These are phyloP conservation scores for Trametes hirsuta DNA, from an alignment of 1,284 basidiomycete species.

Conservation along the genomic window DNA sequence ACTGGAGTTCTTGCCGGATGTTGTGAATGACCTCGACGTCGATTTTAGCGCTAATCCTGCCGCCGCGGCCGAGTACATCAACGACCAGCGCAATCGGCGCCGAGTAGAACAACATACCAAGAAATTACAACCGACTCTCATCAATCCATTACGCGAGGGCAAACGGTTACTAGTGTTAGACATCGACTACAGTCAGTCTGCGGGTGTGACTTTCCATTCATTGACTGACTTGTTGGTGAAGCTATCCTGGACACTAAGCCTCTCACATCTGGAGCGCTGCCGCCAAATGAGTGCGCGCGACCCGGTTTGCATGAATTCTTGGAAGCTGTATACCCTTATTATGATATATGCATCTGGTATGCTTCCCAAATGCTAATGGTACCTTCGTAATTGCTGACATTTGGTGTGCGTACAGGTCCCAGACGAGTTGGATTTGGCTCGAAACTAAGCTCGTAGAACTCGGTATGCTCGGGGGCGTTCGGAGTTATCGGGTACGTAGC, in stretches of 20 bases:
- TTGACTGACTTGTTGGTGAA: constrained; percentile 8
- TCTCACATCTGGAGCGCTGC: constrained; percentile 74
- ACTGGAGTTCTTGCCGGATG: constrained; percentile 68
- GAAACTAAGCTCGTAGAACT: constrained; percentile 90
- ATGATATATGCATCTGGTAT: constrained; percentile 87
- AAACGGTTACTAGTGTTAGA: constrained; percentile 86
- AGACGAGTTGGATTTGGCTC: constrained; percentile 91
- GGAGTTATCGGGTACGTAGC: constrained; percentile 67
- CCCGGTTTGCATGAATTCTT: constrained; percentile 87
- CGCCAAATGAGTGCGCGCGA: constrained; percentile 79
- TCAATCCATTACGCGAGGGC: constrained; percentile 74
- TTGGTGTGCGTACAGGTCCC: constrained; percentile 54
- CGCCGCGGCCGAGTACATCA: constrained; percentile 61
- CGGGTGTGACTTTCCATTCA: neutral
- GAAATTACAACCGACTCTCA: constrained; percentile 71
- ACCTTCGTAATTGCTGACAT: neutral
- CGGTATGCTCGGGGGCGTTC: constrained; percentile 74
- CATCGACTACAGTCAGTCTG: constrained; percentile 81
- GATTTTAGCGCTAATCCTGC: constrained; percentile 68
- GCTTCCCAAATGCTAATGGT: constrained; percentile 2
- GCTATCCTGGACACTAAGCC: constrained; percentile 87
- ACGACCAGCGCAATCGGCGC: constrained; percentile 77
- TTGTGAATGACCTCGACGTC: constrained; percentile 80
- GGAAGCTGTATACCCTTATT: constrained; percentile 75
- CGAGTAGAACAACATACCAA: constrained; percentile 76